A percentile compares a stretch with the other conserved stretches of the same genome.
These are phyloP conservation scores for Klebsormidium nitens DNA, from an alignment of 139 green algal species.

Conservation along the genomic window DNA sequence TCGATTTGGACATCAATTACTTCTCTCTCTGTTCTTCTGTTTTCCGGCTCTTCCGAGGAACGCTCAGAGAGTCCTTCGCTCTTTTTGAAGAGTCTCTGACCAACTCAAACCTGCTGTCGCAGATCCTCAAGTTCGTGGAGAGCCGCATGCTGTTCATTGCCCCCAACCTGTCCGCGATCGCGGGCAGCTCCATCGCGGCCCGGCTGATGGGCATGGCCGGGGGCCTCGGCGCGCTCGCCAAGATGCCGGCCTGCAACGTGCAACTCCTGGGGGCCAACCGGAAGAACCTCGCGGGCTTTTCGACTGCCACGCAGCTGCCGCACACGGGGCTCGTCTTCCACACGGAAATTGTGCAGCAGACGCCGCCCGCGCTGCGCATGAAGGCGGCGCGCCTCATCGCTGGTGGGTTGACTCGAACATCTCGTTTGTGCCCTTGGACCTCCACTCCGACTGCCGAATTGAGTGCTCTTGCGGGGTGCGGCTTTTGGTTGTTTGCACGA, in stretches of 20 bases:
- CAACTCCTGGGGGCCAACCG: conserved; percentile 86
- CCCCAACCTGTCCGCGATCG: conserved; percentile 84
- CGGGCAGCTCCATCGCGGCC: conserved; percentile 84
- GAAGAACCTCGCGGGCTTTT: conserved; percentile 78
- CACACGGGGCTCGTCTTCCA: conserved; percentile 67
- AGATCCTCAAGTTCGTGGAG: conserved; percentile 32
- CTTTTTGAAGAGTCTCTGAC: no score
- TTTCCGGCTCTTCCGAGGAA: no score
- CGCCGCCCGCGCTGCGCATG: conserved; percentile 65
- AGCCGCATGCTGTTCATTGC: conserved; percentile 82
- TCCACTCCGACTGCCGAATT: no score
- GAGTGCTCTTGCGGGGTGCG: no score
- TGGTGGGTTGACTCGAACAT: no score
- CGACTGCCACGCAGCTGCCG: conserved; percentile 51
- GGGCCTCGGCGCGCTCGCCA: conserved; percentile 71
- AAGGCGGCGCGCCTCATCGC: conserved; percentile 74
- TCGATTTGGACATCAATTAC: no score
- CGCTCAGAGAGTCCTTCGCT: no score
- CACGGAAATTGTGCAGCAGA: conserved; percentile 51
- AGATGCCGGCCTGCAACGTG: conserved; percentile 93
- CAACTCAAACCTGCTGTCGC: no score
- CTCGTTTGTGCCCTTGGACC: no score
- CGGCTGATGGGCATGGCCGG: conserved; percentile 75
- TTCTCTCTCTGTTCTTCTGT: no score
- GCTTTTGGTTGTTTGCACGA: no score